A percentile compares a stretch with the other conserved stretches of the same genome.
These are phyloP conservation scores for Colletotrichum coccodes DNA, from an alignment of 2,329 filamentous ascomycete genomes.

Conservation along the genomic window DNA sequence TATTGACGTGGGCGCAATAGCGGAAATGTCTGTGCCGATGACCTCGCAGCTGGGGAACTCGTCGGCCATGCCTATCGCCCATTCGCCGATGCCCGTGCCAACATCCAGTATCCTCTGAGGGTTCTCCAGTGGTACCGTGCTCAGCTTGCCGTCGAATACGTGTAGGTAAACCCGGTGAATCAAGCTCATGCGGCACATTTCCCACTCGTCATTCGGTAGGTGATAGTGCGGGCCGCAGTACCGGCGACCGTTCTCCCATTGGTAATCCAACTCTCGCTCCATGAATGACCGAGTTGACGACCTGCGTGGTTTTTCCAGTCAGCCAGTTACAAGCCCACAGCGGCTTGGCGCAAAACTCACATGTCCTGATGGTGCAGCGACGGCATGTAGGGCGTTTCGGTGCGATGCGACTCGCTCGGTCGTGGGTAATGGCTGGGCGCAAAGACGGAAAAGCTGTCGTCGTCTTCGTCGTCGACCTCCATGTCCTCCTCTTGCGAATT, in stretches of 20 bases:
- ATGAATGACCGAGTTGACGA: slow-evolving; percentile 60
- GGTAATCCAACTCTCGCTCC: slow-evolving; percentile 63
- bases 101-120: slow-evolving; percentile 62
- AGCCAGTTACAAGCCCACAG: slow-evolving; percentile 33
- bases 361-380: slow-evolving; percentile 47
- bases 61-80: slow-evolving; percentile 64
- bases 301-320: slow-evolving; percentile 38
- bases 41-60: slow-evolving; percentile 64
- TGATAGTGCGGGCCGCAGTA: slow-evolving; percentile 69
- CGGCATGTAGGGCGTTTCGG: slow-evolving; percentile 44
- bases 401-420: slow-evolving; percentile 45
- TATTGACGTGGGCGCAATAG: slow-evolving; percentile 65
- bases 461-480: slow-evolving; percentile 48
- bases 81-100: slow-evolving; percentile 67
- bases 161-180: slow-evolving; percentile 72
- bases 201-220: slow-evolving; percentile 74
- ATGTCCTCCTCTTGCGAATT: slow-evolving; percentile 32
- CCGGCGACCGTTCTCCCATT: slow-evolving; percentile 70
- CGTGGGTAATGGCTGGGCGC: slow-evolving; percentile 52
- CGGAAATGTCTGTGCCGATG: slow-evolving; percentile 67
- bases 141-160: slow-evolving; percentile 56
- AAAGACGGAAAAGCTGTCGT: slow-evolving; percentile 56
- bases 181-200: slow-evolving; percentile 71
- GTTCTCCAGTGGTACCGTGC: slow-evolving; percentile 52
- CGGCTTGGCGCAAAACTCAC: slow-evolving; percentile 45